These are phyloP conservation scores for Metschnikowia drakensbergensis DNA, from an alignment of 805 yeast genomes.

Conservation along the genomic window DNA sequence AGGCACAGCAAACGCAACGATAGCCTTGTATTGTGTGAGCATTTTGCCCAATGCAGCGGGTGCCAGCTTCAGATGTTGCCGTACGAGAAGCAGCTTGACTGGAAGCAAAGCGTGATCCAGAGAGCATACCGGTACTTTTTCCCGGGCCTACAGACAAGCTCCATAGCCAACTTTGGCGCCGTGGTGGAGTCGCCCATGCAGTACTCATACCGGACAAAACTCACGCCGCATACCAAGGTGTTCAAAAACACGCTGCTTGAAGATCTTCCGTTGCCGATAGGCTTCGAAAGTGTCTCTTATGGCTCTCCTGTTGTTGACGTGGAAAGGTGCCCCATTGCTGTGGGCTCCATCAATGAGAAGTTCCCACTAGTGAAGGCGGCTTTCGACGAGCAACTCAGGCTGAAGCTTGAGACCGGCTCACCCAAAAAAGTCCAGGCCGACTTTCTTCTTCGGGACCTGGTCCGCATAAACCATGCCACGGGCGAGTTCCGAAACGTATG, in stretches of 20 bases:
- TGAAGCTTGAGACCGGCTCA: slow-evolving; percentile 5
- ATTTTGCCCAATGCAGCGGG: slow-evolving; percentile 38
- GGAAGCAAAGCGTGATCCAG: slow-evolving; percentile 28
- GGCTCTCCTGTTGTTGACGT: slow-evolving; percentile 29
- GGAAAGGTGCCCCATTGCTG: slow-evolving; percentile 36
- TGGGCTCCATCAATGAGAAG: slow-evolving; percentile 26
- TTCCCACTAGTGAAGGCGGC: slow-evolving; percentile 17
- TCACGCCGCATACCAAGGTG: slow-evolving; percentile 37
- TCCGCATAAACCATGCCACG: slow-evolving; percentile 26
- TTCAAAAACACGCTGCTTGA: slow-evolving; percentile 10
- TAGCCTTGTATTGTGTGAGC: slow-evolving; percentile 27
- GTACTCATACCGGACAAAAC: slow-evolving; percentile 37
- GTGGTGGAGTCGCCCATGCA: slow-evolving; percentile 36
- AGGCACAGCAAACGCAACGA: slow-evolving; percentile 22
- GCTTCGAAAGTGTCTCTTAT: slow-evolving; percentile 27
- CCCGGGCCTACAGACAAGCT: slow-evolving; percentile 20
- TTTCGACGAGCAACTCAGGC: slow-evolving; percentile 7
- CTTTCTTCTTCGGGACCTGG: slow-evolving; percentile 33
- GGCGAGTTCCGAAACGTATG: slow-evolving; percentile 28
- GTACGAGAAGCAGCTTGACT: slow-evolving; percentile 35
- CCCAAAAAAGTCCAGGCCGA: slow-evolving; percentile 12
- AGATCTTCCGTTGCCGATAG: slow-evolving; percentile 23
- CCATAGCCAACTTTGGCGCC: slow-evolving; percentile 20
- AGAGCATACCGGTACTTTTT: slow-evolving; percentile 35
- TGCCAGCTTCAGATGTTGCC: slow-evolving; percentile 42